Evolutionary conservation across 129 eudicot species (phyloP).

Genomic region (Lonicera japonica): DNA sequence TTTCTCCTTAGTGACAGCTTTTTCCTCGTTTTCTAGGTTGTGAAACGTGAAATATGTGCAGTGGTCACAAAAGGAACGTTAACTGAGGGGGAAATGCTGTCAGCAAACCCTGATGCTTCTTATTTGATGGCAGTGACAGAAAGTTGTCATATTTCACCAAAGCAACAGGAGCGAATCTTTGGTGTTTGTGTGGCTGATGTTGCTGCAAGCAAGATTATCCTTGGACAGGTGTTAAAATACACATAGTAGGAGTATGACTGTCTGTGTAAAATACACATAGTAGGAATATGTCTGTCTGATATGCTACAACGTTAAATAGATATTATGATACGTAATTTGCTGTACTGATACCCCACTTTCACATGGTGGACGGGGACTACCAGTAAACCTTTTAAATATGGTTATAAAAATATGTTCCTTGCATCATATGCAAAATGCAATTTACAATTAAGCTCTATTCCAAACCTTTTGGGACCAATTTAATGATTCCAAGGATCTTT

Average conservation of each 20-base stretch:
- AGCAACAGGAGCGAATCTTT: conserved; percentile 39
- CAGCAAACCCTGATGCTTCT: conserved; percentile 77
- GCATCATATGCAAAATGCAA: too few species aligned
- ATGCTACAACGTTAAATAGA: conserved; percentile 1
- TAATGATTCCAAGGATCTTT: too few species aligned
- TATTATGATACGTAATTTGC: background rate
- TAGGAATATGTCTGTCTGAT: background rate
- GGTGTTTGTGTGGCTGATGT: conserved; percentile 89
- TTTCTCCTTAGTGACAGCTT: too few species aligned
- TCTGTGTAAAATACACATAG: background rate
- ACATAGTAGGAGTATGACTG: background rate
- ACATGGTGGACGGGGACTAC: too few species aligned
- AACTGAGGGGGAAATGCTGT: conserved; percentile 83
- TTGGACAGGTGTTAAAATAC: conserved; percentile 65
- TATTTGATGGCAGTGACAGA: conserved; percentile 80
- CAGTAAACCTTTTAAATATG: too few species aligned
- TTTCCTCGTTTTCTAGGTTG: conserved; percentile 51
- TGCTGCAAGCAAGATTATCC: conserved; percentile 70
- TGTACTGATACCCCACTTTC: background rate
- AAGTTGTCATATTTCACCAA: conserved; percentile 37
- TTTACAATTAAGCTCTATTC: too few species aligned
- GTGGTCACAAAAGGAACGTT: conserved; percentile 94
- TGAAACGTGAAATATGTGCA: conserved; percentile 95
- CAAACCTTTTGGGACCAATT: too few species aligned
- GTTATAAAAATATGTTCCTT: too few species aligned